A percentile compares a stretch with the other conserved stretches of the same genome.
Evolutionary conservation across 139 green algal species (phyloP).

Genomic region (Chlorella vulgaris): DNA sequence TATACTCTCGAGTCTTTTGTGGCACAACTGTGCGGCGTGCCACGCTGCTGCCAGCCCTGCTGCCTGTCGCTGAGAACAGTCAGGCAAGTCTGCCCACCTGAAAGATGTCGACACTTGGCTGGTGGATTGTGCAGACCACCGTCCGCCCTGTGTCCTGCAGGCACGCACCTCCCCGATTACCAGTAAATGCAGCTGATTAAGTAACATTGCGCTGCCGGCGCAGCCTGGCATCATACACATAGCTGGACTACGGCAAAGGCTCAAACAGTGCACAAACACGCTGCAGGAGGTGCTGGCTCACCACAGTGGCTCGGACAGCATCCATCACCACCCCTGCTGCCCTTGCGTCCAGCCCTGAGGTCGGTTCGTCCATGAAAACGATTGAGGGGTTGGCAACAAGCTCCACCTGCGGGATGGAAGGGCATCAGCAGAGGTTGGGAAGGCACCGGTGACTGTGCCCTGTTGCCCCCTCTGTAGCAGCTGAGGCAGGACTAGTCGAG

Average conservation of each 20-base stretch:
- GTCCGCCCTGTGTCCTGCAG: constrained; percentile 48
- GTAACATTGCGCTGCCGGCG: too few species aligned
- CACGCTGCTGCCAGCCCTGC: too few species aligned
- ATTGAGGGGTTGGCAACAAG: constrained; percentile 41
- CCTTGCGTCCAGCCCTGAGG: constrained; percentile 59
- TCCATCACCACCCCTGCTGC: constrained; percentile 71
- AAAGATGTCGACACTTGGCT: constrained; percentile 60
- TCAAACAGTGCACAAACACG: background rate
- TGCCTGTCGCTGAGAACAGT: too few species aligned
- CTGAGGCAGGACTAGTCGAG: too few species aligned
- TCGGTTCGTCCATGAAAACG: constrained; percentile 52
- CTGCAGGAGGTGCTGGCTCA: background rate
- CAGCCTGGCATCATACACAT: too few species aligned
- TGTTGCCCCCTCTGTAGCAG: too few species aligned
- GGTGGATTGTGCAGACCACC: constrained; percentile 68
- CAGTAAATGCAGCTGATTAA: too few species aligned
- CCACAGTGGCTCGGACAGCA: constrained; percentile 46
- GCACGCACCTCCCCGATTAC: background rate
- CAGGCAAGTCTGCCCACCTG: constrained; percentile 21
- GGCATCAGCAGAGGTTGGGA: too few species aligned
- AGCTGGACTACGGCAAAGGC: too few species aligned
- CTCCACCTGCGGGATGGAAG: background rate
- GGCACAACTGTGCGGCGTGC: background rate
- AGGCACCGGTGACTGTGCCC: too few species aligned
- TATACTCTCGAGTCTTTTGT: too few species aligned